Evolutionary conservation across 2,329 filamentous ascomycete species (phyloP), one percentile per base, ranked within the genome.

Genomic region (Pyrenochaeta sp.): DNA sequence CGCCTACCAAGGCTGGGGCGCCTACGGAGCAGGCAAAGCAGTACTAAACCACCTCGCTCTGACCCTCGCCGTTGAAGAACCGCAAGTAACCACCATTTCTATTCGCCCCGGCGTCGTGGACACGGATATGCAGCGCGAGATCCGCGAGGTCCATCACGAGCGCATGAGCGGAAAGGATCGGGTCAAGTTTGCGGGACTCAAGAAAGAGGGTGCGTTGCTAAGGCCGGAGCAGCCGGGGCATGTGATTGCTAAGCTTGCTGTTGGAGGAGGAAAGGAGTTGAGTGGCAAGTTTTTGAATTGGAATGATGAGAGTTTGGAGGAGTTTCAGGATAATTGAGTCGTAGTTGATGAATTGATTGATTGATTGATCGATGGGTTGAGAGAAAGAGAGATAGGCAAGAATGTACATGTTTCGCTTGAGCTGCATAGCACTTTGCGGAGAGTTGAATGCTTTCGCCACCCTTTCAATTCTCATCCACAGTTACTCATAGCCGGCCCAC

Each of bases 51-150:
- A 94, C 66, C 79, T 97, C 5, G 88, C 89, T 0, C 79, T 84
- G 42, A 92, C 93, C 36, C 77, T 97, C 36, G 86, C 87, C 0
- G 83, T 84, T 1, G 93, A 97, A 73, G 93, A 97, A 76, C 88
- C 90, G 1, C 83, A 88, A 13, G 87, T 97, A 44, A 91, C 86
- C 0, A 88, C 87, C 12, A 79, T 97, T 0, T 84, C 91, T 0
- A 81, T 97, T 34, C 84, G 89, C 3, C 93, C 93, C 0, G 93
- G 93, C 2, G 87, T 91, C 45, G 90, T 96, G 7, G 91, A 97
- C 72, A 97, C 93, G 0, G 90, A 90, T 50, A 97, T 97, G 93
- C 93, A 97, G 76, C 84, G 84, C n/a, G 85, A 90, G 56, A 86
- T 99, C 56, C 84, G 95, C 50, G 88, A 93, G 46, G 85, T 88